Evolutionary conservation across 2,329 filamentous ascomycete species (phyloP), one percentile per base, ranked within the genome.

Genomic region (Phialemonium atrogriseum): DNA sequence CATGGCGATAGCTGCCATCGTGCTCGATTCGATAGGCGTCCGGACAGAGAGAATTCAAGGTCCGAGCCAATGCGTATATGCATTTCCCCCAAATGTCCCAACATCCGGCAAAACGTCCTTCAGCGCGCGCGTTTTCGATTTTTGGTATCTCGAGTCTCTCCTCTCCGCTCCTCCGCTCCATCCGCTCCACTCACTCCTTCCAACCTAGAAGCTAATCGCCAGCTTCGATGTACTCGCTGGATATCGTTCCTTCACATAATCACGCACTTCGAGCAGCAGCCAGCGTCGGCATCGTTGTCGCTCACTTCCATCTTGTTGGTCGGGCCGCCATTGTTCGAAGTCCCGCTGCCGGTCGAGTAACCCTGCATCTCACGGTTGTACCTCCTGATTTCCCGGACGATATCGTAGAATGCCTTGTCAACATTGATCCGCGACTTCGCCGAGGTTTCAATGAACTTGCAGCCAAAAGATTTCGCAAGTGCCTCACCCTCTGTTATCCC

Each of bases 361-460:
- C 84, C 85, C 39, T 88, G 87, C 80, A 95, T 93, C 56, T 96
- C 89, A 58, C 91, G 89, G 77, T 98, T 96, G 66, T 94, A 96
- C 63, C 86, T 83, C 63, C 91, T 79, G 54, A 98, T 98, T 59
- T 96, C 91, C 56, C 91, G 83, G 37, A 98, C 91, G 48, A 96
- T 88, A 56, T 96, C 88, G 73, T 89, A 96, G 66, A 98, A 98
- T 34, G 89, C 87, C 64, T 93, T 88, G 63, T 98, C 91, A 51
- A 98, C 91, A 56, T 96, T 95, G 68, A 91, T 93, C 58, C 89
- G 82, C 41, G 88, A 94, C 68, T 96, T 98, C 46, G 91, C 91
- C 24, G 91, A 98, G 10, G 91, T 96, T 70, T 98, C 91, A 65
- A 96, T 94, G 68, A 96, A 98, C 57, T 91, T 93, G 80, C 91